A percentile compares a stretch with the other conserved stretches of the same genome.
Conservation (phyloP, 2,329 filamentous ascomycete genomes). For the Thermochaetoides dissita region DNA sequence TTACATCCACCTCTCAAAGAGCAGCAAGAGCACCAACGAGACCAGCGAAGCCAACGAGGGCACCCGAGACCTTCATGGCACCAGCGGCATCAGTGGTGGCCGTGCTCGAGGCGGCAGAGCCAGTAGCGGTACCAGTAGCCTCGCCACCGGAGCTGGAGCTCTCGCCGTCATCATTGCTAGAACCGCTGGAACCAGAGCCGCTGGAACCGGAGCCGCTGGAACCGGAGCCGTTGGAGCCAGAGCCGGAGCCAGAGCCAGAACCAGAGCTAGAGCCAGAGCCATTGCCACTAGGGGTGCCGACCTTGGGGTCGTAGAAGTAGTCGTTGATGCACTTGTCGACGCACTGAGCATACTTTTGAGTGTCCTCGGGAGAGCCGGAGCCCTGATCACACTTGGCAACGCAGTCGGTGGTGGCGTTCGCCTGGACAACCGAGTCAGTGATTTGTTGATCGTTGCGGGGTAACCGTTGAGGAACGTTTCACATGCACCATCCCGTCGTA, state of each 20-base stretch:
- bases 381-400: constrained; percentile 49
- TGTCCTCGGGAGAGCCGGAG: constrained; percentile 42
- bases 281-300: constrained; percentile 24
- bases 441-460: no score
- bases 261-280: constrained; percentile 1
- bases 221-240: constrained; percentile 16
- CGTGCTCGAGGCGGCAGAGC: constrained; percentile 7
- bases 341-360: constrained; percentile 36
- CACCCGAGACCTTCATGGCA: constrained; percentile 23
- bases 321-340: constrained; percentile 30
- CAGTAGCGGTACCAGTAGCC: constrained; percentile 18
- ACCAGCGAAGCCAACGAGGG: constrained; percentile 31
- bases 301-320: constrained; percentile 32
- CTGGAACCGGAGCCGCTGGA: constrained; percentile 15
- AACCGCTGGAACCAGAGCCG: not conserved
- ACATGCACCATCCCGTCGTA: no score
- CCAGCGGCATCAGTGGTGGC: constrained; percentile 18
- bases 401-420: constrained; percentile 46
- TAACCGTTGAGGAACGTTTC: no score
- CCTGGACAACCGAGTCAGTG: constrained; percentile 17
- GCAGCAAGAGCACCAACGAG: constrained; percentile 35
- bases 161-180: constrained; percentile 18
- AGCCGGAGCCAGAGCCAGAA: constrained; percentile 20
- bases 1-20: constrained; percentile 25
- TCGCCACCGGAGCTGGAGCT: constrained; percentile 13